A percentile compares a stretch with the other conserved stretches of the same genome.
These are phyloP conservation scores for Apiotrichum mycotoxinovorans DNA, from an alignment of 1,284 basidiomycete genomes.

Conservation along the genomic window DNA sequence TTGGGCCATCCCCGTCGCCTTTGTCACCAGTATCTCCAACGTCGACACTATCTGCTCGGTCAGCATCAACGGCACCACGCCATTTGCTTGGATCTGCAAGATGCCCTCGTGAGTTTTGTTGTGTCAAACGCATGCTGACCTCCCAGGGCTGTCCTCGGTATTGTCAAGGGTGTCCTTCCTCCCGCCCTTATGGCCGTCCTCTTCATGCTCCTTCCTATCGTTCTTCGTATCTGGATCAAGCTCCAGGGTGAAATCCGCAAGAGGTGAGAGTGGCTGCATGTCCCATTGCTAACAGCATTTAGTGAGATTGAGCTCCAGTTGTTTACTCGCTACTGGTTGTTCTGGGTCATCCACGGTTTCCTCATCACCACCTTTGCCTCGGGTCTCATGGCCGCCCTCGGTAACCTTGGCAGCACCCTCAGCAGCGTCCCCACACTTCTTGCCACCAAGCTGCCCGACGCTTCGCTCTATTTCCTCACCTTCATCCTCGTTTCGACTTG, in stretches of 20 bases:
- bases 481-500: constrained; percentile 57
- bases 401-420: constrained; percentile 61
- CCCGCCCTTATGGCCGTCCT: constrained; percentile 79
- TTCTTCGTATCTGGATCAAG: constrained; percentile 57
- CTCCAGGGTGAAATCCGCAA: constrained; percentile 44
- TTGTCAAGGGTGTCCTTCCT: constrained; percentile 87
- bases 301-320: constrained; percentile 79
- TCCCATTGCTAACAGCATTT: not conserved
- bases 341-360: constrained; percentile 89
- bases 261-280: constrained; percentile 45
- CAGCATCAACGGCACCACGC: constrained; percentile 5
- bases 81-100: constrained; percentile 72
- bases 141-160: constrained; percentile 60
- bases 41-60: constrained; percentile 62
- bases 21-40: constrained; percentile 83
- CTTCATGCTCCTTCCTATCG: constrained; percentile 85
- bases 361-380: constrained; percentile 76
- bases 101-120: constrained; percentile 53
- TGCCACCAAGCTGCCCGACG: constrained; percentile 70
- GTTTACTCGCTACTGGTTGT: constrained; percentile 88
- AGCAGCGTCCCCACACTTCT: constrained; percentile 63
- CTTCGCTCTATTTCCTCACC: constrained; percentile 92
- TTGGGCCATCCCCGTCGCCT: constrained; percentile 62
- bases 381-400: constrained; percentile 70
- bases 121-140: not conserved